Percentiles rank a stretch among this genome's conserved stretches.
phyloP scores from a whole-genome alignment of 1,284 basidiomycete species.

The Boletus chippewaensis region DNA sequence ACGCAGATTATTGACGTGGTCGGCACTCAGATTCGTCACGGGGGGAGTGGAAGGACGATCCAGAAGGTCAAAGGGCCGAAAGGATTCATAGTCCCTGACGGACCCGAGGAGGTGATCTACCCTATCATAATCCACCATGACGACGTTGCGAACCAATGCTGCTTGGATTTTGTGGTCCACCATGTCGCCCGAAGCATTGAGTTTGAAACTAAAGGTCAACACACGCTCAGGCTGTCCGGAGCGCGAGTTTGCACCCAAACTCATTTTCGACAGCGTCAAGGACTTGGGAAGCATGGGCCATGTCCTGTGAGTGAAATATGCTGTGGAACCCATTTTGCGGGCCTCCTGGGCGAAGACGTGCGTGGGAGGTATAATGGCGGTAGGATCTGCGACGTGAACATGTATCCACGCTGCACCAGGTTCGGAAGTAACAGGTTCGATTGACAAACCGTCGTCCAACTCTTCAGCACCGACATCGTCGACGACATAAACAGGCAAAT shows the following conservation, averaged over 20 bases:
- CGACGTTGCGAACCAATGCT: constrained; percentile 66
- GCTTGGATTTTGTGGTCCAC: constrained; percentile 66
- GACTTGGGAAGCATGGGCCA: constrained; percentile 64
- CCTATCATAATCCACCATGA: constrained; percentile 61
- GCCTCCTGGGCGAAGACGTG: constrained; percentile 59
- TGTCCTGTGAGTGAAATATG: constrained; percentile 63
- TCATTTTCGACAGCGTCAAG: constrained; percentile 45
- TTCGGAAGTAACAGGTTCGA: constrained; percentile 58
- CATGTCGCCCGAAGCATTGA: constrained; percentile 62
- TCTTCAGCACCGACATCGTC: constrained; percentile 82
- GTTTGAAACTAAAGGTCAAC: constrained; percentile 77
- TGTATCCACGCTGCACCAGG: constrained; percentile 77
- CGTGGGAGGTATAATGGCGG: constrained; percentile 66
- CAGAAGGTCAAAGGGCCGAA: constrained; percentile 42
- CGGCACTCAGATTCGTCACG: constrained; percentile 19
- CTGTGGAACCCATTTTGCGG: constrained; percentile 41
- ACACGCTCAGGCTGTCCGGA: constrained; percentile 45
- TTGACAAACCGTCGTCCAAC: constrained; percentile 90
- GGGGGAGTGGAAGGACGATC: constrained; percentile 1
- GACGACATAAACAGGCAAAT: constrained; percentile 81
- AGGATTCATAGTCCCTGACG: background rate
- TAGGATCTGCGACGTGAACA: constrained; percentile 92
- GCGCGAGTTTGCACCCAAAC: constrained; percentile 44
- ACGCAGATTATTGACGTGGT: constrained; percentile 37
- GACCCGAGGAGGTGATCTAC: constrained; percentile 52